phyloP scores from a whole-genome alignment of 768 basidiomycete genomes.

The Pleurotus salmoneostramineus region DNA sequence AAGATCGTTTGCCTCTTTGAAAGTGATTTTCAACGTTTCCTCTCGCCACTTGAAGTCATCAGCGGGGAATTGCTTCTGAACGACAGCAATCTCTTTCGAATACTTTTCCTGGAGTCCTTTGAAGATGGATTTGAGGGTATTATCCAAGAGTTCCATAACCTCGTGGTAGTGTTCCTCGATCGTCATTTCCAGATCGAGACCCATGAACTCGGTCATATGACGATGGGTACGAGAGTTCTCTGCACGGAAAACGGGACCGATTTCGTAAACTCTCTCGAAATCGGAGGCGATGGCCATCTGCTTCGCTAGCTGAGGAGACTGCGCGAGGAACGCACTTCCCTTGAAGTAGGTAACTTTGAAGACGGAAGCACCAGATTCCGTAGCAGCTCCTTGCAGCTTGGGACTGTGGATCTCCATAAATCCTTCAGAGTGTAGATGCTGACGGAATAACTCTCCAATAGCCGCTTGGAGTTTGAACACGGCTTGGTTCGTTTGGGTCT shows the following conservation, averaged over 20 bases:
- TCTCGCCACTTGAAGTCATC: slow-evolving; percentile 96
- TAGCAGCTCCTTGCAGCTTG: slow-evolving; percentile 94
- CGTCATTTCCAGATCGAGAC: slow-evolving; percentile 98
- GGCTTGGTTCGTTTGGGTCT: slow-evolving; percentile 95
- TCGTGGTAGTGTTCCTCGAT: slow-evolving; percentile 99
- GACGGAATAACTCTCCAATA: slow-evolving; percentile 86
- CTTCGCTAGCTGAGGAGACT: slow-evolving; percentile 96
- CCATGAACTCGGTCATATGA: slow-evolving; percentile 97
- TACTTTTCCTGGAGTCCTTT: slow-evolving; percentile 73
- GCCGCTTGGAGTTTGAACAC: slow-evolving; percentile 90
- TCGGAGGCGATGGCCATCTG: slow-evolving; percentile 99
- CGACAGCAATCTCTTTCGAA: slow-evolving; percentile 75
- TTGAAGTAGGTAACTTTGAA: slow-evolving; percentile 99
- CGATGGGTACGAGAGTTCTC: slow-evolving; percentile 97
- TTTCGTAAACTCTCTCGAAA: slow-evolving; percentile 97
- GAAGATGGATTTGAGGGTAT: slow-evolving; percentile 85
- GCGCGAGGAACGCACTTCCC: slow-evolving; percentile 89
- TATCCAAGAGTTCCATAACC: slow-evolving; percentile 89
- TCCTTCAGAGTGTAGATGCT: slow-evolving; percentile 65
- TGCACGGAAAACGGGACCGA: slow-evolving; percentile 94
- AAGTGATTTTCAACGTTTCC: slow-evolving; percentile 81
- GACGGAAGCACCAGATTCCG: slow-evolving; percentile 94
- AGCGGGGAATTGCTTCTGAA: slow-evolving; percentile 86
- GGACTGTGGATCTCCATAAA: slow-evolving; percentile 98
- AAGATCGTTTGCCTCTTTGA: slow-evolving; percentile 84